These are phyloP conservation scores for Lactarius pseudohatsudake DNA, from an alignment of 768 basidiomycete species.

Conservation along the genomic window DNA sequence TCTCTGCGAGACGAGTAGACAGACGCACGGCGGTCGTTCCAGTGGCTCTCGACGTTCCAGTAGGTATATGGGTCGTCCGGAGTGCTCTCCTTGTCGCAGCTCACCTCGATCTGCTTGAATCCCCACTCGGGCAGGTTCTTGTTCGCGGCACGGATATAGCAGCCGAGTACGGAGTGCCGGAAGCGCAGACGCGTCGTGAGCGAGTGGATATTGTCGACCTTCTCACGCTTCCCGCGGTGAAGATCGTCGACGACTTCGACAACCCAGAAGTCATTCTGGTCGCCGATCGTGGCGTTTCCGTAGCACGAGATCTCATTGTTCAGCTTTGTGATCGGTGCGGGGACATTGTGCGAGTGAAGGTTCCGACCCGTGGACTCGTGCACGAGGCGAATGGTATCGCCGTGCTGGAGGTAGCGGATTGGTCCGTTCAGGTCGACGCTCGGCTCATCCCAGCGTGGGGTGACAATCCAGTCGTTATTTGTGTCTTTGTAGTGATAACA, in stretches of 20 bases:
- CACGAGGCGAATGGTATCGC: constrained; percentile 76
- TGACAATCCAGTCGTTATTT: constrained; percentile 89
- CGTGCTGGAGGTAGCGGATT: constrained; percentile 70
- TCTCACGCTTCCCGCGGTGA: constrained; percentile 54
- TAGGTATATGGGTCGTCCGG: constrained; percentile 81
- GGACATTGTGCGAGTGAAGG: constrained; percentile 86
- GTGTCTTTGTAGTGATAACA: constrained; percentile 99
- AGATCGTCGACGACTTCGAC: constrained; percentile 95
- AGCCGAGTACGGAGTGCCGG: constrained; percentile 72
- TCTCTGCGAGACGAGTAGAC: constrained; percentile 37
- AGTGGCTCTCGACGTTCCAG: constrained; percentile 99
- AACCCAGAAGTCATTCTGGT: constrained; percentile 85
- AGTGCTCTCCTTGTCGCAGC: constrained; percentile 86
- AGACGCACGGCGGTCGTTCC: constrained; percentile 87
- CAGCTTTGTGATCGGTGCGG: constrained; percentile 86
- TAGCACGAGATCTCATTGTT: constrained; percentile 94
- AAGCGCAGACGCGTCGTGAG: constrained; percentile 89
- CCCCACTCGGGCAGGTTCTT: constrained; percentile 94
- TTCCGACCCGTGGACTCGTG: constrained; percentile 86
- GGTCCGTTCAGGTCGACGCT: constrained; percentile 63
- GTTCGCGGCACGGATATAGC: constrained; percentile 89
- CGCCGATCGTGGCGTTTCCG: constrained; percentile 87
- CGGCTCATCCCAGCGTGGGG: constrained; percentile 79
- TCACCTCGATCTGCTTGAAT: constrained; percentile 98
- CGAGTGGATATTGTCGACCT: constrained; percentile 74